Base-by-base conservation (phyloP, 1,284 basidiomycete genomes). In the Sparassis latifolia region DNA sequence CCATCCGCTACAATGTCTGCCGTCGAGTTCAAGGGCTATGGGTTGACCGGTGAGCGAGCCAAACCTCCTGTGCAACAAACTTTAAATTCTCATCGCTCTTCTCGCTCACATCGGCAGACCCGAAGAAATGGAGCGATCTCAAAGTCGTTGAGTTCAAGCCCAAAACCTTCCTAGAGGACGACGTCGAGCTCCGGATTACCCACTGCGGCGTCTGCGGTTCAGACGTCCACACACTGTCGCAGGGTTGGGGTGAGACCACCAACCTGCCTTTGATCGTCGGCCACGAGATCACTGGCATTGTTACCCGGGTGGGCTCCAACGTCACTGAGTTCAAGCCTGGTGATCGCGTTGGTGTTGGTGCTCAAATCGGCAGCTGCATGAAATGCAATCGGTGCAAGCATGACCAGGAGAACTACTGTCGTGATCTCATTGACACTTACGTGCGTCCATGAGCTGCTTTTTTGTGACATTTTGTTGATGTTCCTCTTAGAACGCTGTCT, bases 301-400 rank as follows among this genome's bases (percentile, higher is more conserved):
- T 77, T 33, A 70, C 71, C 28, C 68, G 71, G 10, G 74, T 80
- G 52, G 78, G 78, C 20, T 62, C 70, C 10, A 72, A 77, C 49
- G 79, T 83, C 43, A 72, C 68, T 40, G 72, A 69, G 50, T 72
- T 82, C 68, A 79, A 80, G 61, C 73, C 81, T 42, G 82, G 81
- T 45, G 77, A 84, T 62, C 70, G 79, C 28, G 82, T 78, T 51
- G 82, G 82, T 54, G 79, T 84, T 10, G 82, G 82, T 27, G 80
- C 81, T 2, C 76, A 79, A 62, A 72, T 82, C 41, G 69, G 67
- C 49, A 69, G 72, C 5, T 82, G 79, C 66, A 64, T 72, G 54
- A 53, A 73, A 35, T 84, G 81, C 61, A 61, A 66, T 10, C 67
- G 72, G 48, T 85, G 82, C 70, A 74, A 73, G 52, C 59, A 61